Evolutionary conservation across 371 early-diverging fungal species (phyloP).

Genomic region (Smittium culicis): DNA sequence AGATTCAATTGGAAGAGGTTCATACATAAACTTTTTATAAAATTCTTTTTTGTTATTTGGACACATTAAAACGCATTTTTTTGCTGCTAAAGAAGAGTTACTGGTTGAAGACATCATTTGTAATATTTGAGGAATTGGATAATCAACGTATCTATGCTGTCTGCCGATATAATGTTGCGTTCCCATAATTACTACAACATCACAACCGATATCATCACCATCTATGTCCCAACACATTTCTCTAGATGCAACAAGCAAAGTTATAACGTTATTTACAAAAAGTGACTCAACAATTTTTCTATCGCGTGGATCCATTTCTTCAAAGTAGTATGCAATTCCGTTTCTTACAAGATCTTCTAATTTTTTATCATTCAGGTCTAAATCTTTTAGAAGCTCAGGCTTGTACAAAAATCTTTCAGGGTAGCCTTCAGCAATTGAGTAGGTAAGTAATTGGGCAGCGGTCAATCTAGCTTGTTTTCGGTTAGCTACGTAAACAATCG

Average conservation of each 20-base stretch:
- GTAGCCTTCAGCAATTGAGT: slow-evolving; percentile 53
- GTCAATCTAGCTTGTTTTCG: slow-evolving; percentile 82
- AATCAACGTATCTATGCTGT: slow-evolving; percentile 90
- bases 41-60: slow-evolving; percentile 84
- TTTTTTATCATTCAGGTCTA: slow-evolving; percentile 51
- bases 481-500: slow-evolving; percentile 77
- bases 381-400: slow-evolving; percentile 37
- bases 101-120: slow-evolving; percentile 91
- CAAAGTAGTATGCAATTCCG: slow-evolving; percentile 87
- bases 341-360: slow-evolving; percentile 54
- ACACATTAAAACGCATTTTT: slow-evolving; percentile 83
- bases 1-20: slow-evolving; percentile 87
- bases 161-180: slow-evolving; percentile 86
- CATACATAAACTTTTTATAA: slow-evolving; percentile 90
- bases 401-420: slow-evolving; percentile 59
- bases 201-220: neutral
- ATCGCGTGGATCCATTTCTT: slow-evolving; percentile 60
- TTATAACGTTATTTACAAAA: slow-evolving; percentile 64
- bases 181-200: slow-evolving; percentile 58
- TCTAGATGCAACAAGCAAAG: slow-evolving; percentile 76
- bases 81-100: slow-evolving; percentile 42
- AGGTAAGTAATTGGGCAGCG: slow-evolving; percentile 54
- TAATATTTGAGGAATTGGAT: slow-evolving; percentile 80
- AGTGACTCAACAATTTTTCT: slow-evolving; percentile 56
- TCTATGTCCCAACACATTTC: slow-evolving; percentile 84